These are phyloP conservation scores for Acanthamoeba healyi DNA, from an alignment of 208 protist species.

Conservation along the genomic window DNA sequence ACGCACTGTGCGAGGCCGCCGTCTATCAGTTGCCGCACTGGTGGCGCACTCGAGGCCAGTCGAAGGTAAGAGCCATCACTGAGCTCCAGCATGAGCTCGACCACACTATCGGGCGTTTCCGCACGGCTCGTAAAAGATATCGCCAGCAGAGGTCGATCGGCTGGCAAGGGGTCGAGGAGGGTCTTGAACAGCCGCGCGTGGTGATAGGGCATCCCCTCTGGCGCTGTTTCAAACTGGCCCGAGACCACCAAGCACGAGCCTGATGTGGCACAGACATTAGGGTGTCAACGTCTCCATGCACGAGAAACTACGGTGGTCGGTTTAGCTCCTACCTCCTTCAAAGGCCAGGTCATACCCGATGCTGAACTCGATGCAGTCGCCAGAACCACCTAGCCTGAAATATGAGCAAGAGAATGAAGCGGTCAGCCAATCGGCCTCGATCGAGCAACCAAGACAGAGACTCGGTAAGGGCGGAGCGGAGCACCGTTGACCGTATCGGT, in stretches of 20 bases:
- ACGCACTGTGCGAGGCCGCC: background rate
- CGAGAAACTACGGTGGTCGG: background rate
- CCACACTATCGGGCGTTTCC: background rate
- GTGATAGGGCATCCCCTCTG: background rate
- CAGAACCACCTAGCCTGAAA: background rate
- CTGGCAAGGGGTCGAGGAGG: background rate
- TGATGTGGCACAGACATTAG: background rate
- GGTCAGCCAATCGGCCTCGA: too few species aligned
- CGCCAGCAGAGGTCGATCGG: background rate
- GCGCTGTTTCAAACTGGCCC: background rate
- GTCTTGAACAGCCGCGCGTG: constrained; percentile 23
- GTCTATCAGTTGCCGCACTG: background rate
- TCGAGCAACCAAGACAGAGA: too few species aligned
- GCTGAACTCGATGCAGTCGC: constrained; percentile 65
- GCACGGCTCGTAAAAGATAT: background rate
- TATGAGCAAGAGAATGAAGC: background rate
- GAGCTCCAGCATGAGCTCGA: constrained; percentile 13
- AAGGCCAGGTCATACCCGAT: constrained; percentile 30
- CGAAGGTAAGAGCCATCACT: background rate
- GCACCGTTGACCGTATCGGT: constrained; percentile 53
- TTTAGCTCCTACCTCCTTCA: constrained; percentile 11
- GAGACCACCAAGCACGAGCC: background rate
- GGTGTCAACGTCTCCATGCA: background rate
- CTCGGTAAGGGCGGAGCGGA: too few species aligned
- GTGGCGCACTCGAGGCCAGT: background rate